Percentiles rank a stretch among this genome's conserved stretches.
These are phyloP conservation scores for Hygrophoropsis aurantiaca DNA, from an alignment of 768 basidiomycete genomes.

Conservation along the genomic window DNA sequence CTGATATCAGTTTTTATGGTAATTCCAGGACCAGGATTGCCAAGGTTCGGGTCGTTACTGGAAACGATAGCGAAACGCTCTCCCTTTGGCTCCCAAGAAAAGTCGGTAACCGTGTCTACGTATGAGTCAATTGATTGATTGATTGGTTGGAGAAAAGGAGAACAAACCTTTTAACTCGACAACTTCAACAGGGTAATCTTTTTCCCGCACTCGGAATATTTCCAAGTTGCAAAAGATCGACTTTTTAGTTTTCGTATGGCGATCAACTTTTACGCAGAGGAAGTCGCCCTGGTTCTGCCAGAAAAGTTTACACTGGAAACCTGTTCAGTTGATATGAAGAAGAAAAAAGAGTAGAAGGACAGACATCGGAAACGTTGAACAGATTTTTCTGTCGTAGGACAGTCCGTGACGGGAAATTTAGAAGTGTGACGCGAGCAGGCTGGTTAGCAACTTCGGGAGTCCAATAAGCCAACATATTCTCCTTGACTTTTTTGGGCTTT, in stretches of 20 bases:
- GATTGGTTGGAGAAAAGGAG: background rate
- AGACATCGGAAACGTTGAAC: conserved; percentile 95
- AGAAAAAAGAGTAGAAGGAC: conserved; percentile 24
- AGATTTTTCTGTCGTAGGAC: conserved; percentile 93
- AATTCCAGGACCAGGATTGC: conserved; percentile 84
- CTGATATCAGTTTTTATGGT: conserved; percentile 96
- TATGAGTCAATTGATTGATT: conserved; percentile 9
- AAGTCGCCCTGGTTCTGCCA: conserved; percentile 99
- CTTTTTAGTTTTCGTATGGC: conserved; percentile 98
- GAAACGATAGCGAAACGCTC: conserved; percentile 95
- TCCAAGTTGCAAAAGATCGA: conserved; percentile 98
- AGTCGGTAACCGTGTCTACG: conserved; percentile 89
- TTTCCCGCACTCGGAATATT: conserved; percentile 96
- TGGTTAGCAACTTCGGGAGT: conserved; percentile 95
- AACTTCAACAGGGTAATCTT: conserved; percentile 96
- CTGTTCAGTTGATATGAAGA: conserved; percentile 1
- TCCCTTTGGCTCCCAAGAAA: conserved; percentile 99
- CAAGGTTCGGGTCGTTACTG: conserved; percentile 89
- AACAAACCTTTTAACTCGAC: conserved; percentile 89
- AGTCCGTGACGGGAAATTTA: conserved; percentile 82
- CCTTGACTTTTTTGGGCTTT: conserved; percentile 66
- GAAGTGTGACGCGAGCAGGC: conserved; percentile 93
- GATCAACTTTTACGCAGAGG: conserved; percentile 98
- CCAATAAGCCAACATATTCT: conserved; percentile 98
- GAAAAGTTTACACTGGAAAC: conserved; percentile 84